Conservation (phyloP, 2,329 filamentous ascomycete genomes). For the Westerdykella aurantiaca region DNA sequence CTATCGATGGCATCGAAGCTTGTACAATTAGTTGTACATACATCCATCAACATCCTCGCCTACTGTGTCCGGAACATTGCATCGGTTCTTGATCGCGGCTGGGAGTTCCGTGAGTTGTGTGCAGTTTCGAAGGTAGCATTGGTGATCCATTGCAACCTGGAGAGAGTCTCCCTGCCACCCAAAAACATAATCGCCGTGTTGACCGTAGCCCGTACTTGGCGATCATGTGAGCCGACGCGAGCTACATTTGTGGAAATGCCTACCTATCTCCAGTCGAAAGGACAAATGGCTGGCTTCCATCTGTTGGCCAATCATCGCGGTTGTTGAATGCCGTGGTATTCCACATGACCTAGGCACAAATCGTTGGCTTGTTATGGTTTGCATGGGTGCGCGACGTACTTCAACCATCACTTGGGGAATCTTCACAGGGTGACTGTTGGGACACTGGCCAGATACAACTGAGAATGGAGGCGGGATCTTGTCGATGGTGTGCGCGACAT, state of each 20-base stretch:
- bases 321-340: constrained; percentile 28
- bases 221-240: constrained; percentile 10
- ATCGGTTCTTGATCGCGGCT: constrained; percentile 11
- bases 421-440: constrained; percentile 36
- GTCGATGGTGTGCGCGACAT: constrained; percentile 30
- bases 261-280: constrained; percentile 31
- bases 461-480: constrained; percentile 18
- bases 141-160: constrained; percentile 12
- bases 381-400: constrained; percentile 12
- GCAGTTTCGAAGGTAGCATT: constrained; percentile 14
- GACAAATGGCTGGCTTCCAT: constrained; percentile 11
- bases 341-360: constrained; percentile 32
- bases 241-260: constrained; percentile 15
- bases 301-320: constrained; percentile 10
- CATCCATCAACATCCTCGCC: constrained; percentile 16
- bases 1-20: neutral
- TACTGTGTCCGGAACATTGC: constrained; percentile 10
- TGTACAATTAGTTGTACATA: neutral
- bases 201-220: constrained; percentile 41
- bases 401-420: constrained; percentile 43
- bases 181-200: constrained; percentile 45
- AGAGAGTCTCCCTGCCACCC: constrained; percentile 13
- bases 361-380: no score
- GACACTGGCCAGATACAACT: constrained; percentile 31
- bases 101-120: constrained; percentile 7